Evolutionary conservation across 2,329 filamentous ascomycete genomes (phyloP), one percentile per base, ranked within the genome.

Genomic region (Rachicladosporium sp.): DNA sequence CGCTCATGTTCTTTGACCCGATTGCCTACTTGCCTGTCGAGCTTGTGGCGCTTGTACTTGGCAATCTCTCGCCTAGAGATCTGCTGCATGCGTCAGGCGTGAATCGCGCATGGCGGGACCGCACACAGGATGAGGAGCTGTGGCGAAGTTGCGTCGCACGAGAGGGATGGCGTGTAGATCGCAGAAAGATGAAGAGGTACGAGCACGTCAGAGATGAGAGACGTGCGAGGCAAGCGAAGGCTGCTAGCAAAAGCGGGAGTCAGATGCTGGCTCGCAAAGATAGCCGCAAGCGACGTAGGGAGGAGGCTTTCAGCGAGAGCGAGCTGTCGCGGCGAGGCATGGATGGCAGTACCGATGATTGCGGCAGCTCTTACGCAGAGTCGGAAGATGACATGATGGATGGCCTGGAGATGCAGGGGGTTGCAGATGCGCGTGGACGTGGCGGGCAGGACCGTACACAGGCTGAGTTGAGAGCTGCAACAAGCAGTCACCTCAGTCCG

Each of bases 1-100:
- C 40, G 84, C 87, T 3, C 73, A 88, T 38, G 78, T 96, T 95
- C 61, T 89, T 95, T 63, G 85, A 98, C 62, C 94, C 94, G 40
- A 78, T 94, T 32, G 69, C 76, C 47, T 78, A 85, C 52, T 74
- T 98, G 1, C 91, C 91, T 0, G 78, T 84, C 19, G 91, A 98
- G 59, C 82, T 98, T 52, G 93, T 86, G 44, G 78, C 91, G 33
- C 82, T 93, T 54, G 81, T 96, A 33, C 79, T 98, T 33, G 80
- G 82, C 10, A 91, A 87, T 55, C 78, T 98, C 36, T 82, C 88
- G 40, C 82, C 87, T 1, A 60, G 77, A 21, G 91, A 87, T 1
- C 69, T 98, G 31, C 70, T 96, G 41, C 77, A 75, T 36, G 83
- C 88, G 2, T 85, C 86, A 1, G 73, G 76, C 33, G 78, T 86